Evolutionary conservation across 1,284 basidiomycete genomes (phyloP).

Genomic region (Cutaneotrichosporon mucoides): DNA sequence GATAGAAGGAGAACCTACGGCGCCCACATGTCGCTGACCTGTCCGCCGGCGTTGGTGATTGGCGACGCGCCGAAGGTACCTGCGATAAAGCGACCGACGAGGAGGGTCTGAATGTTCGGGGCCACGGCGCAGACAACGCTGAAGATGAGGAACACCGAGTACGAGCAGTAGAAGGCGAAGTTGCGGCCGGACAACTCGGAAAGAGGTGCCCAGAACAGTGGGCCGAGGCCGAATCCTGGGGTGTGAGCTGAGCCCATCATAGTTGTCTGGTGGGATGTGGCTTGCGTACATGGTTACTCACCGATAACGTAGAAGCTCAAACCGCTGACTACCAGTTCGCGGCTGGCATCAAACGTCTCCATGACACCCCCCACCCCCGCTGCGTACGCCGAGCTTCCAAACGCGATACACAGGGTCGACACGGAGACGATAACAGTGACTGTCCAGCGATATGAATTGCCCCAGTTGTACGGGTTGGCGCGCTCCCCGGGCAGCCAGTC

Average conservation of each 20-base stretch:
- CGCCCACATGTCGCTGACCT: conserved; percentile 50
- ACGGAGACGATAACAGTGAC: conserved; percentile 43
- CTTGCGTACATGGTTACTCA: conserved; percentile 8
- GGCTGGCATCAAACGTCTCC: conserved; percentile 53
- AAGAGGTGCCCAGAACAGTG: conserved; percentile 61
- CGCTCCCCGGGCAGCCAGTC: conserved; percentile 56
- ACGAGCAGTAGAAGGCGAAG: conserved; percentile 55
- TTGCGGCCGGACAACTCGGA: conserved; percentile 60
- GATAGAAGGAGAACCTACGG: conserved; percentile 19
- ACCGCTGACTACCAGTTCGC: conserved; percentile 59
- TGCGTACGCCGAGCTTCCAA: conserved; percentile 57
- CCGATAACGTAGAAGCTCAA: conserved; percentile 45
- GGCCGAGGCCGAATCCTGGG: conserved; percentile 52
- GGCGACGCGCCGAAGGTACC: conserved; percentile 49
- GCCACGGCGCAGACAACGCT: conserved; percentile 63
- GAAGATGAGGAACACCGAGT: conserved; percentile 58
- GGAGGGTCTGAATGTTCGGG: conserved; percentile 58
- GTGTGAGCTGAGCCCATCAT: background rate
- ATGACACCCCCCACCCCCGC: conserved; percentile 56
- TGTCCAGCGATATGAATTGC: conserved; percentile 50
- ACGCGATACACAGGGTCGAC: conserved; percentile 60
- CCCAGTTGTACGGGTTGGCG: conserved; percentile 65
- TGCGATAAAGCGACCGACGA: conserved; percentile 49
- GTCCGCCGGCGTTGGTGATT: conserved; percentile 51
- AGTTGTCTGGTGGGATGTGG: too few species aligned